Evolutionary conservation across 1,284 basidiomycete genomes (phyloP).

Genomic region (Trichosporon ovoides): DNA sequence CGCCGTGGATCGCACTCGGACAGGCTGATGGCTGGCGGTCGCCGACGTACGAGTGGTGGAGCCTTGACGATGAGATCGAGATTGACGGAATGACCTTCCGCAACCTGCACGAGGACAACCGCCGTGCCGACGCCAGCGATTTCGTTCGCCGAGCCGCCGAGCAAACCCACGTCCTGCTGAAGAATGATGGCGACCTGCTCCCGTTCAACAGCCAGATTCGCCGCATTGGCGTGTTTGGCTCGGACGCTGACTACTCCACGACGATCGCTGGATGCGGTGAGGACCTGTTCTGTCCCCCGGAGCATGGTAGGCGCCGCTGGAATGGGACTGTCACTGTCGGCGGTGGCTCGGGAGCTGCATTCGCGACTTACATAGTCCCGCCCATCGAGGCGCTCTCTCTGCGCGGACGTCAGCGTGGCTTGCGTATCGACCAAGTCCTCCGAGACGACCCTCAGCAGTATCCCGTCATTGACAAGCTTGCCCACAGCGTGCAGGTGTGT

Average conservation of each 20-base stretch:
- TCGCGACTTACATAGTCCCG: constrained; percentile 43
- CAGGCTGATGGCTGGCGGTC: constrained; percentile 59
- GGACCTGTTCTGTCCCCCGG: constrained; percentile 40
- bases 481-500: constrained; percentile 46
- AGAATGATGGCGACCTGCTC: constrained; percentile 37
- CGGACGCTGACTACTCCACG: constrained; percentile 40
- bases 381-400: constrained; percentile 44
- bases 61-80: constrained; percentile 32
- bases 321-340: constrained; percentile 46
- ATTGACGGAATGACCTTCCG: constrained; percentile 25
- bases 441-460: constrained; percentile 36
- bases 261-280: constrained; percentile 40
- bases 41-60: constrained; percentile 47
- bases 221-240: constrained; percentile 42
- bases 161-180: constrained; percentile 38
- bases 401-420: constrained; percentile 28
- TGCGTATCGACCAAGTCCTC: constrained; percentile 41
- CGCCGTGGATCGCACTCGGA: constrained; percentile 58
- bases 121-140: constrained; percentile 26
- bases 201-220: constrained; percentile 27
- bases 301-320: constrained; percentile 35
- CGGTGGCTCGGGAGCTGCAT: constrained; percentile 43
- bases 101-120: constrained; percentile 36
- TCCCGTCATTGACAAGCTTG: constrained; percentile 29
- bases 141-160: constrained; percentile 39